A percentile compares a stretch with the other conserved stretches of the same genome.
Conservation (phyloP, 352 stramenopile species). For the Globisporangium takayamanum region DNA sequence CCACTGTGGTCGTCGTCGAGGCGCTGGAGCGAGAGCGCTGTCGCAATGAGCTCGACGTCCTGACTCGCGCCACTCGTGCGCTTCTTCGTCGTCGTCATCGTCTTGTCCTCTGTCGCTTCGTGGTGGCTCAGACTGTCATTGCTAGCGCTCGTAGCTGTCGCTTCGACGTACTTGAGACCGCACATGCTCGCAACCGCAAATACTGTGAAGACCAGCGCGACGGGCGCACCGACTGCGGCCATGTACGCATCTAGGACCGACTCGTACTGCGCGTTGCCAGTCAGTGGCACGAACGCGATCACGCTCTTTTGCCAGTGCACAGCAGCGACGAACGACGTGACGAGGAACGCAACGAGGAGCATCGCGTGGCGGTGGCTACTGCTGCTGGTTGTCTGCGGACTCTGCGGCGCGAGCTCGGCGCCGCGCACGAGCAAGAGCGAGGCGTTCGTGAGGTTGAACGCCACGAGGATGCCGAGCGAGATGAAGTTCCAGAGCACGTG, state of each 20-base stretch:
- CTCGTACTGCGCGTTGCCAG: slow-evolving; percentile 7
- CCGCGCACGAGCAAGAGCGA: slow-evolving; percentile 70
- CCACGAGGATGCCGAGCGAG: slow-evolving; percentile 84
- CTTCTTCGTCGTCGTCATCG: slow-evolving; percentile 2
- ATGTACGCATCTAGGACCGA: slow-evolving; percentile 54
- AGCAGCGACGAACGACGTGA: slow-evolving; percentile 57
- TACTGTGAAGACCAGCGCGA: slow-evolving; percentile 46
- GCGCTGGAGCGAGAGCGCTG: neutral
- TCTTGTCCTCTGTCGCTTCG: neutral
- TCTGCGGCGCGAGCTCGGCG: slow-evolving; percentile 8
- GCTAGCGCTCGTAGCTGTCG: neutral
- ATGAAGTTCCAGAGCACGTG: slow-evolving; percentile 88
- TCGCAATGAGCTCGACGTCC: slow-evolving; percentile 5
- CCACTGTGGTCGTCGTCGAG: slow-evolving; percentile 6
- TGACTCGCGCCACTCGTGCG: neutral
- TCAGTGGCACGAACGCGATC: slow-evolving; percentile 27
- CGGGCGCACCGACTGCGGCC: slow-evolving; percentile 29
- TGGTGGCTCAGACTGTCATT: neutral
- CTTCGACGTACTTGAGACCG: slow-evolving; percentile 41
- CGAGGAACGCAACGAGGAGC: slow-evolving; percentile 41
- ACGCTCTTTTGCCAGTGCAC: slow-evolving; percentile 76
- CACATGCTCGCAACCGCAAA: slow-evolving; percentile 49
- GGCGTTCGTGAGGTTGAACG: slow-evolving; percentile 88
- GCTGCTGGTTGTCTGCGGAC: neutral
- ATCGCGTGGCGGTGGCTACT: slow-evolving; percentile 19